These are phyloP conservation scores for Thuidium tamariscinum DNA, from an alignment of 225 moss, liverwort and hornwort genomes.

Conservation along the genomic window DNA sequence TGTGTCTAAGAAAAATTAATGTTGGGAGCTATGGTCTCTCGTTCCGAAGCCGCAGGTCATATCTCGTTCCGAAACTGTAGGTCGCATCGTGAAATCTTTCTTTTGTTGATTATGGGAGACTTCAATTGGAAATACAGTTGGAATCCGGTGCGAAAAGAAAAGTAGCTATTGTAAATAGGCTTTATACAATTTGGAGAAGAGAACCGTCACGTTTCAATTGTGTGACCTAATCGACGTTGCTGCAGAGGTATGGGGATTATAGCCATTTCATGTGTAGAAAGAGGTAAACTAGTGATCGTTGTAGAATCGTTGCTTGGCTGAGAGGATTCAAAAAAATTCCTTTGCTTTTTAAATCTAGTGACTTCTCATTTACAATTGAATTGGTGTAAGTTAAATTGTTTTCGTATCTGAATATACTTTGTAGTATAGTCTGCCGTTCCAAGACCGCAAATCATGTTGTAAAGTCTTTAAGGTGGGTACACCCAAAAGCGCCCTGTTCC, in stretches of 20 bases:
- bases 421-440: neutral
- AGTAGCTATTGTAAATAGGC: neutral
- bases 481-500: no score
- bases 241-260: neutral
- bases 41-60: neutral
- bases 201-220: neutral
- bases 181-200: neutral
- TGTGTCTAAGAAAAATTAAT: neutral
- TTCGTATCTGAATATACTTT: neutral
- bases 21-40: neutral
- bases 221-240: neutral
- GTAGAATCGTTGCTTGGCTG: neutral
- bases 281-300: neutral
- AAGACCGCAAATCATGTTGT: neutral
- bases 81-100: neutral
- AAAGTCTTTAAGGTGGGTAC: no score
- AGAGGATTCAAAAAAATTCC: neutral
- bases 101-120: neutral
- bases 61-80: no score
- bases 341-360: neutral
- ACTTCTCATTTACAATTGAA: neutral
- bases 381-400: neutral
- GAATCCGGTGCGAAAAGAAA: neutral
- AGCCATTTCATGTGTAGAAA: neutral
- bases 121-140: neutral